These are phyloP conservation scores for Inonotus obliquus DNA, from an alignment of 1,284 basidiomycete genomes.

Conservation along the genomic window DNA sequence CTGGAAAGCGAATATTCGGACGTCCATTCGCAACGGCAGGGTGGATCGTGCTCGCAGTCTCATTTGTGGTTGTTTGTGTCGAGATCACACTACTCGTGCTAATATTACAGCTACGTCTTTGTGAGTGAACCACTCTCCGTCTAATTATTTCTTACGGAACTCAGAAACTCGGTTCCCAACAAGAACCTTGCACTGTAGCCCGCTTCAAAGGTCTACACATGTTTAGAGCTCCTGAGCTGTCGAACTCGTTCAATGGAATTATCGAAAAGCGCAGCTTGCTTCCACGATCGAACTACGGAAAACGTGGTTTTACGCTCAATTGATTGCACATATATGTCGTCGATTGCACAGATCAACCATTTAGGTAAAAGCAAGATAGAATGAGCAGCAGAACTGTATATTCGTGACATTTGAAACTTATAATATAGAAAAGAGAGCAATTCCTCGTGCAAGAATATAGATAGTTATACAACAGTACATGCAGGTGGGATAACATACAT, in stretches of 20 bases:
- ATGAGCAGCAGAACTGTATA: neutral
- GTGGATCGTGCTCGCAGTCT: constrained; percentile 61
- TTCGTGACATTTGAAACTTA: neutral
- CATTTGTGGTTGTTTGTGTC: constrained; percentile 54
- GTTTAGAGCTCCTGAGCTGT: too few relatives aligned
- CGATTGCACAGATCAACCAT: neutral
- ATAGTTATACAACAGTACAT: constrained; percentile 16
- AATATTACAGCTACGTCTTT: constrained; percentile 33
- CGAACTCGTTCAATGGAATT: too few relatives aligned
- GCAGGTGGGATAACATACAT: constrained; percentile 15
- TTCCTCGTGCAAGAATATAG: neutral
- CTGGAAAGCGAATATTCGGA: constrained; percentile 58
- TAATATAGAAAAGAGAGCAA: neutral
- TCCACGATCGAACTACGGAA: too few relatives aligned
- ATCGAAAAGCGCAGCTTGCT: too few relatives aligned
- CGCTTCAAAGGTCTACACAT: too few relatives aligned
- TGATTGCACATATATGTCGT: too few relatives aligned
- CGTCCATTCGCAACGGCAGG: constrained; percentile 80
- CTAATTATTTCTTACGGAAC: too few relatives aligned
- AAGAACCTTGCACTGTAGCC: too few relatives aligned
- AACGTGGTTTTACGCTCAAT: too few relatives aligned
- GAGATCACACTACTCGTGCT: constrained; percentile 65
- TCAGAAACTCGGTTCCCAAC: too few relatives aligned
- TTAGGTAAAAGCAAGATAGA: neutral
- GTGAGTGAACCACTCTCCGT: neutral